Percentiles rank a stretch among this genome's conserved stretches.
phyloP scores from a whole-genome alignment of 768 basidiomycete genomes.

The Clitopilus passeckerianus region DNA sequence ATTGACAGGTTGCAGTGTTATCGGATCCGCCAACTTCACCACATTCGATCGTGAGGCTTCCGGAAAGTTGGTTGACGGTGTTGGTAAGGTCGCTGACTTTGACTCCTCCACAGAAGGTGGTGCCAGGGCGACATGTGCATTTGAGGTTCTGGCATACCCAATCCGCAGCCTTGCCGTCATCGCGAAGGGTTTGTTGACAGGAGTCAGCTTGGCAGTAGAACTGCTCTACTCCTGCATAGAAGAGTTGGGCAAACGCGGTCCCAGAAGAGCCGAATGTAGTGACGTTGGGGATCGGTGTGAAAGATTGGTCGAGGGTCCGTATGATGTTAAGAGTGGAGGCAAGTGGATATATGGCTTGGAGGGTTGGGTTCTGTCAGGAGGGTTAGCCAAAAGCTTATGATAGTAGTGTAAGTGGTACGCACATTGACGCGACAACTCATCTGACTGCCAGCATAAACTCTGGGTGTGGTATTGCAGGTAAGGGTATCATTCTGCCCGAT shows the following conservation, averaged over 20 bases:
- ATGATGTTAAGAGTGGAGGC: slow-evolving; percentile 72
- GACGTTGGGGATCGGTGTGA: slow-evolving; percentile 63
- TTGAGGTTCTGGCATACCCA: slow-evolving; percentile 73
- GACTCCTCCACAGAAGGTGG: slow-evolving; percentile 71
- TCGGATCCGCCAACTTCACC: slow-evolving; percentile 36
- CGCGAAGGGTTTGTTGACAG: slow-evolving; percentile 57
- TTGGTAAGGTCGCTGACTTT: slow-evolving; percentile 42
- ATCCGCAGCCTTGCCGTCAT: slow-evolving; percentile 33
- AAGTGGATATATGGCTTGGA: slow-evolving; percentile 73
- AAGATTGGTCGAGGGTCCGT: slow-evolving; percentile 63
- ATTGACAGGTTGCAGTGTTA: slow-evolving; percentile 58
- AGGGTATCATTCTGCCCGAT: slow-evolving; percentile 56
- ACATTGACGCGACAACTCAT: slow-evolving; percentile 85
- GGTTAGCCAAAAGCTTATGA: background rate
- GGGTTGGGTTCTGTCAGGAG: slow-evolving; percentile 66
- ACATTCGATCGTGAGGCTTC: slow-evolving; percentile 68
- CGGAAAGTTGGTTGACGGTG: slow-evolving; percentile 62
- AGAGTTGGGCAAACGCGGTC: slow-evolving; percentile 62
- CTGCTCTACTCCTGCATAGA: slow-evolving; percentile 81
- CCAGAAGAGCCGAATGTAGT: slow-evolving; percentile 53
- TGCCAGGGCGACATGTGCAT: slow-evolving; percentile 67
- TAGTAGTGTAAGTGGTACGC: slow-evolving; percentile 23
- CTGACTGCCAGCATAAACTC: slow-evolving; percentile 74
- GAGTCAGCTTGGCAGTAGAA: slow-evolving; percentile 77
- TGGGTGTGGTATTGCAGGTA: slow-evolving; percentile 64